Evolutionary conservation across 108 stramenopile species (phyloP).

Genomic region (Nitzschia sp.): DNA sequence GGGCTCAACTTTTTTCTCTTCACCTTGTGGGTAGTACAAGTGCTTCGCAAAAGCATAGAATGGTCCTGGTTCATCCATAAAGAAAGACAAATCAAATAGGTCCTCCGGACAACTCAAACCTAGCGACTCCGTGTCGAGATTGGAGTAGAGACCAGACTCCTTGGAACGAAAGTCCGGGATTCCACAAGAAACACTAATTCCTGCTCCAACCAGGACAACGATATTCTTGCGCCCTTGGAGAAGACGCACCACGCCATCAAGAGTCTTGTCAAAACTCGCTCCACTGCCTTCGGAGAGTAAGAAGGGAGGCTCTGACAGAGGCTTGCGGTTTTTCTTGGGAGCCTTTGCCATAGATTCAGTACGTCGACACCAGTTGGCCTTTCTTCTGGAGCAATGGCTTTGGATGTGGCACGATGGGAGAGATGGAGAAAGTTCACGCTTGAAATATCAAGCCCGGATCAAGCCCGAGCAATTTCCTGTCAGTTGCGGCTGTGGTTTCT

Average conservation of each 20-base stretch:
- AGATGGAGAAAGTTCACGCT: no score
- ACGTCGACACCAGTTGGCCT: no score
- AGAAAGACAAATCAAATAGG: constrained; percentile 77
- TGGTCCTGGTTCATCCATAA: constrained; percentile 68
- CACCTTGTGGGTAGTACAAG: constrained; percentile 47
- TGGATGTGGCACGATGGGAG: no score
- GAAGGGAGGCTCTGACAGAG: constrained; percentile 9
- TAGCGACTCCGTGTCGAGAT: constrained; percentile 50
- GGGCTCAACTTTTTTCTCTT: constrained; percentile 37
- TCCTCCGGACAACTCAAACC: constrained; percentile 69
- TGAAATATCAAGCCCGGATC: no score
- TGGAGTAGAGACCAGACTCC: constrained; percentile 64
- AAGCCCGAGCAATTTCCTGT: no score
- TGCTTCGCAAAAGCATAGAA: constrained; percentile 65
- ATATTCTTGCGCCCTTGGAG: constrained; percentile 60
- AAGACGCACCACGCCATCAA: constrained; percentile 31
- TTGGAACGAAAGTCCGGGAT: constrained; percentile 85
- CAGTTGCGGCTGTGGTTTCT: no score
- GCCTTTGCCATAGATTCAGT: background rate
- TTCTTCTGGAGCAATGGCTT: no score
- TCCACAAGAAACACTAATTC: constrained; percentile 75
- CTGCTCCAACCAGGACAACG: constrained; percentile 77
- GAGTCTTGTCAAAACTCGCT: constrained; percentile 16
- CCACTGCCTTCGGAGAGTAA: constrained; percentile 3
- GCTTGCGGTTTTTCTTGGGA: background rate